These are phyloP conservation scores for Bretschneidera sinensis DNA, from an alignment of 345 rosid species.

Conservation along the genomic window DNA sequence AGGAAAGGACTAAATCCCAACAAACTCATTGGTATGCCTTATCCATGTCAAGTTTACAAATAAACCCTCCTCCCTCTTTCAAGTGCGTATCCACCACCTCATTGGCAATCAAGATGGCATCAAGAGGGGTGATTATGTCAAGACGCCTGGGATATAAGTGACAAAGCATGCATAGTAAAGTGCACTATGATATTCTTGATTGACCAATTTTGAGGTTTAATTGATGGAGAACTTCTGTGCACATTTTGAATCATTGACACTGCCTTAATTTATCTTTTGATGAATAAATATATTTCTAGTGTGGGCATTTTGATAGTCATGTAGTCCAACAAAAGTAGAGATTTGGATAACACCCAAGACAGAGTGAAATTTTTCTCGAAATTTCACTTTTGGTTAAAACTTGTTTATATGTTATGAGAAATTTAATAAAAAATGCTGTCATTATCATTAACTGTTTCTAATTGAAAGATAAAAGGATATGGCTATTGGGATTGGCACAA, in stretches of 20 bases:
- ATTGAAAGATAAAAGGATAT: slow-evolving; percentile 73
- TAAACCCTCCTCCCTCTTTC: no score
- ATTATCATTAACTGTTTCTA: not conserved
- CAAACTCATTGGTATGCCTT: no score
- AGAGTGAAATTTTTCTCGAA: not conserved
- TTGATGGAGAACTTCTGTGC: not conserved
- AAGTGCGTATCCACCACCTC: no score
- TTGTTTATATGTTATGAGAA: not conserved
- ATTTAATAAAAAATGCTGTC: not conserved
- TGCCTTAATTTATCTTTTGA: not conserved
- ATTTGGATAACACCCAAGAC: not conserved
- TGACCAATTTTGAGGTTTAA: not conserved
- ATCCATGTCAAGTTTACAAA: no score
- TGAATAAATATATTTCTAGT: not conserved
- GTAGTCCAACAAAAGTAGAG: not conserved
- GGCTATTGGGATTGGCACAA: slow-evolving; percentile 72
- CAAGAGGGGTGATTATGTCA: no score
- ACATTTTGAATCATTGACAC: not conserved
- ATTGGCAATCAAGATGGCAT: no score
- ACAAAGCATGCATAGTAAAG: no score
- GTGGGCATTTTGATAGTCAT: not conserved
- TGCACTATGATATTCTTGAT: not conserved
- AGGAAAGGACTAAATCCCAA: no score
- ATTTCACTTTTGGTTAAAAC: not conserved
- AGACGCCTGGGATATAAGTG: no score